Conservation (phyloP, 192 early-diverging fungal species). For the Gryganskiella cystojenkinii region DNA sequence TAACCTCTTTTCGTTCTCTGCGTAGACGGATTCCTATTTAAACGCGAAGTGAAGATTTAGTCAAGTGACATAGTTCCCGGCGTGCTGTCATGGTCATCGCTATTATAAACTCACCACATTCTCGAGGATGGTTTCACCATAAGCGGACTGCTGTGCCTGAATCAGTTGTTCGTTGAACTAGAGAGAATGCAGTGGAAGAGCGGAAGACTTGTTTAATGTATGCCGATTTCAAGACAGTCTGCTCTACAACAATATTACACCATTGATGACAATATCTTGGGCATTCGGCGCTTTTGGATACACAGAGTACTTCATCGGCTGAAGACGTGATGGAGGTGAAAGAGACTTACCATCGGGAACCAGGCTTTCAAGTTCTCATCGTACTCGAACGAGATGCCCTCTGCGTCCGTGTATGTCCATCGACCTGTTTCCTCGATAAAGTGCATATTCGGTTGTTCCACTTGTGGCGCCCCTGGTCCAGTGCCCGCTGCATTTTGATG, state of each 20-base stretch:
- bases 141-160: conserved; percentile 73
- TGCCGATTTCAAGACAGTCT: too few species aligned
- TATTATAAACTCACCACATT: conserved; percentile 17
- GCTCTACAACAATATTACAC: too few species aligned
- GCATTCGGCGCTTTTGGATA: too few species aligned
- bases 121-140: conserved; percentile 59
- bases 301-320: too few species aligned
- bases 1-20: conserved; percentile 31
- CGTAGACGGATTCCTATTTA: conserved; percentile 37
- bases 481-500: neutral
- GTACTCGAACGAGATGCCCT: conserved; percentile 87
- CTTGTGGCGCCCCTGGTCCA: conserved; percentile 3
- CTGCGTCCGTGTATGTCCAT: conserved; percentile 83
- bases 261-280: too few species aligned
- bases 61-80: too few species aligned
- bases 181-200: neutral
- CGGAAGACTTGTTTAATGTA: too few species aligned
- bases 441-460: conserved; percentile 50
- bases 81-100: too few species aligned
- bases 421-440: conserved; percentile 78
- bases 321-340: too few species aligned
- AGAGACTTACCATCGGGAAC: conserved; percentile 95
- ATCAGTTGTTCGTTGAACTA: conserved; percentile 72
- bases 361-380: conserved; percentile 83
- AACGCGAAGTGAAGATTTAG: neutral